Conservation (phyloP, 2,329 filamentous ascomycete genomes). For the Dactylonectria macrodidyma region DNA sequence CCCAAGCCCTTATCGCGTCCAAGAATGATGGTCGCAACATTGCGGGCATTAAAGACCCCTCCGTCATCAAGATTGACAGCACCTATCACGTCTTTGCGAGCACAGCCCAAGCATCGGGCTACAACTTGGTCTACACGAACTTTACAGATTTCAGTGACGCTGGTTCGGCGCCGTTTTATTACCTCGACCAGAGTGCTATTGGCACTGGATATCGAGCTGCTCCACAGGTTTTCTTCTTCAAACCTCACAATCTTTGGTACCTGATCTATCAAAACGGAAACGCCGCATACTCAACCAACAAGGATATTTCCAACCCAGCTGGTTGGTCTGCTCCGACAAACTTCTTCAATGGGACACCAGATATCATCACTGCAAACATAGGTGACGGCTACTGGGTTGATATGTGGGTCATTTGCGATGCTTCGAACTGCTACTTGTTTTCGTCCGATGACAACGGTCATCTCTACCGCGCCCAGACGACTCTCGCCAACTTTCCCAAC, state of each 20-base stretch:
- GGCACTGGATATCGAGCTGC: constrained; percentile 17
- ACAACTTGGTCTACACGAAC: constrained; percentile 18
- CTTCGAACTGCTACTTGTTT: constrained; percentile 9
- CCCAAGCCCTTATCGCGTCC: neutral
- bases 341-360: constrained; percentile 1
- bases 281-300: constrained; percentile 22
- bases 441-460: constrained; percentile 24
- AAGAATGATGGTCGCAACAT: constrained; percentile 21
- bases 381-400: constrained; percentile 20
- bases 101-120: constrained; percentile 11
- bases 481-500: constrained; percentile 5
- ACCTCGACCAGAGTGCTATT: constrained; percentile 15
- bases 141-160: constrained; percentile 15
- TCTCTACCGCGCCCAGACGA: constrained; percentile 15
- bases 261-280: constrained; percentile 24
- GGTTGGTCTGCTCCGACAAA: constrained; percentile 19
- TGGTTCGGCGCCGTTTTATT: constrained; percentile 8
- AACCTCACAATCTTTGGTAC: constrained; percentile 20
- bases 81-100: constrained; percentile 24
- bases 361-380: constrained; percentile 13
- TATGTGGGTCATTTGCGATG: constrained; percentile 24
- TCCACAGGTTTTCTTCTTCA: constrained; percentile 19
- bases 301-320: constrained; percentile 8
- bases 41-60: constrained; percentile 12
- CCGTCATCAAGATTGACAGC: constrained; percentile 12